Conservation (phyloP, 2,329 filamentous ascomycete genomes). For the Cordyceps sp. region DNA sequence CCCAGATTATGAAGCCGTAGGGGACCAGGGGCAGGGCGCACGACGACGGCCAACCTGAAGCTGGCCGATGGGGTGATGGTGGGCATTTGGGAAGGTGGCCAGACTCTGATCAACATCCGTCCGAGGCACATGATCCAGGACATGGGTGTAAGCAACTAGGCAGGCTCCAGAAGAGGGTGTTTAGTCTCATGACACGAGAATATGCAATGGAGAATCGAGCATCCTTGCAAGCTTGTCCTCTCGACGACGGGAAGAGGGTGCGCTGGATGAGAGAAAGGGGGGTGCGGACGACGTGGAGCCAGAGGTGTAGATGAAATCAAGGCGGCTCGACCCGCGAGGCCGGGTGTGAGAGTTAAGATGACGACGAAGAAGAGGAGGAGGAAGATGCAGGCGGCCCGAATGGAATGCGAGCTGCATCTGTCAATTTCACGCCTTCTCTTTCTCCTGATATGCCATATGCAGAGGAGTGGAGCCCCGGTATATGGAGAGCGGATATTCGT, state of each 20-base stretch:
- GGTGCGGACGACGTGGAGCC: too few species aligned
- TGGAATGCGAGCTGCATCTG: background rate
- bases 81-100: too few species aligned
- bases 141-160: constrained; percentile 1
- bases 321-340: background rate
- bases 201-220: background rate
- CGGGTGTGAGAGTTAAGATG: background rate
- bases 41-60: too few species aligned
- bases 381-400: background rate
- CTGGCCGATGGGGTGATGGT: background rate
- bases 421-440: background rate
- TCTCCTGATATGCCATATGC: background rate
- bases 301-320: too few species aligned
- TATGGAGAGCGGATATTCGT: too few species aligned
- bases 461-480: background rate
- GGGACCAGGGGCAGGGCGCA: too few species aligned
- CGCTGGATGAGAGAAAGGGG: too few species aligned
- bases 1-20: too few species aligned
- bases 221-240: background rate
- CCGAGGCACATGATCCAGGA: background rate
- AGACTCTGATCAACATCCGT: background rate
- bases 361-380: background rate
- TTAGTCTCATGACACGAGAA: constrained; percentile 2
- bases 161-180: background rate
- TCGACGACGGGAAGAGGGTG: too few species aligned